Conservation (phyloP, 2,329 filamentous ascomycete genomes). For the Decorospora gaudefroyi region DNA sequence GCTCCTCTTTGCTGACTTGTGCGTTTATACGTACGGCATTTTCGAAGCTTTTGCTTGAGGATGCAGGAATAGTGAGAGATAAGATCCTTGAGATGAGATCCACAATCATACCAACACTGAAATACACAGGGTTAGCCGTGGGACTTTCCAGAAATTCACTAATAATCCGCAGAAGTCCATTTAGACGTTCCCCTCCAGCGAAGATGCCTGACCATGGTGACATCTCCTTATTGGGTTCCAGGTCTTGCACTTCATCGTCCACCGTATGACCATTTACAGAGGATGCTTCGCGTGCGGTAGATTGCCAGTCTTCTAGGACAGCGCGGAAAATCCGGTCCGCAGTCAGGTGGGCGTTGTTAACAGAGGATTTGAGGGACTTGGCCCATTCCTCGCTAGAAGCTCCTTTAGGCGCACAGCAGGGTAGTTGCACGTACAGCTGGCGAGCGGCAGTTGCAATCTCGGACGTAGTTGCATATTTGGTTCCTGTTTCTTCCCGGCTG, state of each 20-base stretch:
- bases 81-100: conserved; percentile 73
- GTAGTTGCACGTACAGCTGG: conserved; percentile 70
- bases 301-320: conserved; percentile 80
- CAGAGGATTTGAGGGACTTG: conserved; percentile 63
- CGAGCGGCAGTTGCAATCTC: conserved; percentile 63
- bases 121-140: conserved; percentile 66
- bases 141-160: conserved; percentile 64
- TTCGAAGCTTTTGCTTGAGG: conserved; percentile 48
- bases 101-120: conserved; percentile 69
- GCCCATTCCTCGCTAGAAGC: conserved; percentile 78
- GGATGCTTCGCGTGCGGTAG: conserved; percentile 55
- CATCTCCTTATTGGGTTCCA: conserved; percentile 55
- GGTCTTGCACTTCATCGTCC: conserved; percentile 46
- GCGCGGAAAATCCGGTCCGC: conserved; percentile 78
- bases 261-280: conserved; percentile 35
- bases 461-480: conserved; percentile 54
- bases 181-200: conserved; percentile 71
- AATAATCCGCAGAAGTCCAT: conserved; percentile 68
- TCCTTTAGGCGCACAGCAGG: conserved; percentile 81
- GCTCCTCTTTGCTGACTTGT: conserved; percentile 77
- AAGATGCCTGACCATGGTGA: conserved; percentile 74
- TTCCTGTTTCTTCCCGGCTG: conserved; percentile 16
- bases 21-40: conserved; percentile 64
- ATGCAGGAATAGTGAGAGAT: conserved; percentile 62
- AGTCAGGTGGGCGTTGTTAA: conserved; percentile 70